Percentiles rank a stretch among this genome's conserved stretches.
phyloP scores from a whole-genome alignment of 2,329 filamentous ascomycete species.

The Calonectria leucothoes region DNA sequence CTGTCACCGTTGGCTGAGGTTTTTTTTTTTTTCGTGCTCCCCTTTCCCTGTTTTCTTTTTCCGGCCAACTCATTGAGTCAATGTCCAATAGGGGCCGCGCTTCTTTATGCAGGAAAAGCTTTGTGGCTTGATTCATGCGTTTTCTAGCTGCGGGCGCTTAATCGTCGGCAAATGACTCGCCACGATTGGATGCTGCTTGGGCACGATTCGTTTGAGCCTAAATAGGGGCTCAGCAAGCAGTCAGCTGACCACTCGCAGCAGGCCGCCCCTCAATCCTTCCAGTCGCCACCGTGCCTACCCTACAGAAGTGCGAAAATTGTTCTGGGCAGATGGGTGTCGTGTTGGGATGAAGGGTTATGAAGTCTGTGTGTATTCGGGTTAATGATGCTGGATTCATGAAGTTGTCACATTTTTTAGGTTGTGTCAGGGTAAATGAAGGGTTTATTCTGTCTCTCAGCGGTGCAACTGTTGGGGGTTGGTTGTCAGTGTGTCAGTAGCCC shows the following conservation, averaged over 20 bases:
- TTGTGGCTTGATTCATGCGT: background rate
- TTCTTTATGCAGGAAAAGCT: background rate
- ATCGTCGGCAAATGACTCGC: background rate
- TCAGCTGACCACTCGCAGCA: conserved; percentile 1
- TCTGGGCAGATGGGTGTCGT: background rate
- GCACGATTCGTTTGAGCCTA: conserved; percentile 2
- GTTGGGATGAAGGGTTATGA: background rate
- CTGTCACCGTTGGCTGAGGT: background rate
- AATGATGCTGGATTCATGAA: background rate
- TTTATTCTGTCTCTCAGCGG: background rate
- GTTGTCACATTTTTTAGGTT: background rate
- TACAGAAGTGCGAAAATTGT: background rate
- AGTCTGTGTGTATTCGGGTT: background rate
- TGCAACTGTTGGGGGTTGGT: background rate
- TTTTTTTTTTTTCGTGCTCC: background rate
- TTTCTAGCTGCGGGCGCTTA: background rate
- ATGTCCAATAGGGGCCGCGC: background rate
- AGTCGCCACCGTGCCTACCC: background rate
- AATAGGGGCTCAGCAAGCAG: conserved; percentile 2
- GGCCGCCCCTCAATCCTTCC: background rate
- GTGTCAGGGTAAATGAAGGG: background rate
- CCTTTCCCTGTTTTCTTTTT: background rate
- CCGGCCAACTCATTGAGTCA: background rate
- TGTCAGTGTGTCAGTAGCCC: background rate
- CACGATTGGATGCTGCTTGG: background rate